A percentile compares a stretch with the other conserved stretches of the same genome.
These are phyloP conservation scores for Verticillium zaregamsianum DNA, from an alignment of 2,329 filamentous ascomycete genomes.

Conservation along the genomic window DNA sequence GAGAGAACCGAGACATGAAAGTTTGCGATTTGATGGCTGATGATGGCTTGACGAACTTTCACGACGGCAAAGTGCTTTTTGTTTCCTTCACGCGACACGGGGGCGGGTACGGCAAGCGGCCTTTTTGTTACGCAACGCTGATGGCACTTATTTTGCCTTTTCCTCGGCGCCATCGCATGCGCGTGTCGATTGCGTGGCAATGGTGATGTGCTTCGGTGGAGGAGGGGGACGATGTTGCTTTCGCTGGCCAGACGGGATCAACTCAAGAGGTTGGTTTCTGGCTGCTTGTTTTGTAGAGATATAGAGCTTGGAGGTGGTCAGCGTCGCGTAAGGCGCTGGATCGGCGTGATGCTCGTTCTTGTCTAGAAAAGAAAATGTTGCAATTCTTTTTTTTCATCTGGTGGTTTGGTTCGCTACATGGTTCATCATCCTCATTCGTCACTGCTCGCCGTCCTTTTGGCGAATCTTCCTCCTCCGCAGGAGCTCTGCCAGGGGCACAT, in stretches of 20 bases:
- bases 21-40: not conserved
- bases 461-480: constrained; percentile 49
- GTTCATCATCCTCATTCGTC: constrained; percentile 11
- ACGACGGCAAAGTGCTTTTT: not conserved
- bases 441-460: constrained; percentile 25
- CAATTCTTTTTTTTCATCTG: not conserved
- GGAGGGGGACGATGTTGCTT: not conserved
- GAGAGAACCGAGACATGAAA: not conserved
- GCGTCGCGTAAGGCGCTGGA: not conserved
- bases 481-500: constrained; percentile 67
- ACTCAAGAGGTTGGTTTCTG: not conserved
- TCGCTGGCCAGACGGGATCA: not conserved
- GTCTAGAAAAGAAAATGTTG: not conserved
- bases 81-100: not conserved
- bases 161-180: not conserved
- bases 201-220: not conserved
- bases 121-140: not conserved
- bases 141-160: no score
- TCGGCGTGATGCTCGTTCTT: not conserved
- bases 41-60: not conserved
- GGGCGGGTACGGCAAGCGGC: not conserved
- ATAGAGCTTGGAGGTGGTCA: not conserved
- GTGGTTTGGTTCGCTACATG: not conserved
- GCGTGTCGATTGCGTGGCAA: not conserved
- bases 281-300: not conserved